Evolutionary conservation across 2,329 filamentous ascomycete genomes (phyloP), one percentile per base, ranked within the genome.

Genomic region (Dactylellina drechsleri): DNA sequence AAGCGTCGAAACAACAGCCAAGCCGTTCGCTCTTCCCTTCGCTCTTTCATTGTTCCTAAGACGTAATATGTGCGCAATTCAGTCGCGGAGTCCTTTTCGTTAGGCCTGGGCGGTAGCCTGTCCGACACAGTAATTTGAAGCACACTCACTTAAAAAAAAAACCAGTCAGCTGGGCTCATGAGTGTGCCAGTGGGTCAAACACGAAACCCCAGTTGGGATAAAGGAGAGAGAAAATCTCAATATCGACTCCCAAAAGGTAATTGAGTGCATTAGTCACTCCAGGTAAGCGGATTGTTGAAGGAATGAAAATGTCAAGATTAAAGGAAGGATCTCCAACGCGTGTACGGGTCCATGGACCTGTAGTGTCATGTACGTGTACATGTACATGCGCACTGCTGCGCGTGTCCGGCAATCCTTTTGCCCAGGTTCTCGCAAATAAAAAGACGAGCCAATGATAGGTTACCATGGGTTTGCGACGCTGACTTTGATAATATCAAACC

Each of bases 41-140:
- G 4, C 5, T 18, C n/a, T 18, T 58, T 23, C n/a, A 60, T 74
- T 58, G 62, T 74, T 59, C 62, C 50, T 64, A 75, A 75, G 64
- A 68, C 71, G 71, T 75, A 75, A 75, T 52, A 75, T 68, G 71
- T 75, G 71, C 71, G 71, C 64, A 75, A 75, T 75, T 66, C 71
- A 71, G 66, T 71, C 66, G 66, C 66, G 66, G 62, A 64, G 58
- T 62, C 41, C 58, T 36, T 56, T 68, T 68, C 15, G 31, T 36
- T 60, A 18, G 65, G 65, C 65, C 65, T 68, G 65, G 52, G 45
- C 56, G 49, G 53, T 68, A 56, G 52, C 36, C 56, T 23, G 53
- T 43, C 59, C 28, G 16, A 18, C n/a, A 53, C 58, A 16, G 47
- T n/a, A 41, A 23, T 23, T 23, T 4, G 23, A 23, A 28, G 66